Conservation (phyloP, 768 basidiomycete species). For the Xerocomellus intermedius region DNA sequence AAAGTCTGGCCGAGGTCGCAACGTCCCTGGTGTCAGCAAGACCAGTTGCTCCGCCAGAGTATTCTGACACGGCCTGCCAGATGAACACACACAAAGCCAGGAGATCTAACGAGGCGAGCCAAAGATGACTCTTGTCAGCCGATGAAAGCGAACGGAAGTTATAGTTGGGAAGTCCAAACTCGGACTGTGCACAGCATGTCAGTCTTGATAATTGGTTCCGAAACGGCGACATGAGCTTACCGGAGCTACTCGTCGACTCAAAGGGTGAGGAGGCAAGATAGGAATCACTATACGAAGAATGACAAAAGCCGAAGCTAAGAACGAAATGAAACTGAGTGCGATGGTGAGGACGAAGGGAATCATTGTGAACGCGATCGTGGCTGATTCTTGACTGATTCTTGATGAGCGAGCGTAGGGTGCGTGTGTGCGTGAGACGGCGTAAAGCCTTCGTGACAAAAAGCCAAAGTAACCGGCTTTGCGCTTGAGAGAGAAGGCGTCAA, state of each 20-base stretch:
- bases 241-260: conserved; percentile 72
- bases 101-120: conserved; percentile 68
- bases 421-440: conserved; percentile 34
- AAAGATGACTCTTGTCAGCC: conserved; percentile 69
- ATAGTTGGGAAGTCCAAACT: conserved; percentile 67
- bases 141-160: conserved; percentile 59
- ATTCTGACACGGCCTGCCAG: conserved; percentile 63
- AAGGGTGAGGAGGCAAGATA: conserved; percentile 68
- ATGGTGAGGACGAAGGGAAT: conserved; percentile 67
- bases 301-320: conserved; percentile 70
- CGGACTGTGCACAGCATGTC: conserved; percentile 47
- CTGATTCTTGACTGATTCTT: conserved; percentile 9
- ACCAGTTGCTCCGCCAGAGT: conserved; percentile 44
- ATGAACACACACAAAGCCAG: conserved; percentile 59
- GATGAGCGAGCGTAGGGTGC: conserved; percentile 25
- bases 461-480: conserved; percentile 33
- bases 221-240: conserved; percentile 39
- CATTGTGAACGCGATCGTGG: conserved; percentile 41
- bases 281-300: conserved; percentile 75
- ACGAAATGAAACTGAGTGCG: conserved; percentile 67
- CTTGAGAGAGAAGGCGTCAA: conserved; percentile 13
- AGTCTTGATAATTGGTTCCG: neutral
- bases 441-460: conserved; percentile 37
- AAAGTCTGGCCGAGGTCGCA: conserved; percentile 58
- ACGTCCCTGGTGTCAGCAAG: conserved; percentile 47